Evolutionary conservation across 2,329 filamentous ascomycete species (phyloP).

Genomic region (Pseudogymnoascus sp.): DNA sequence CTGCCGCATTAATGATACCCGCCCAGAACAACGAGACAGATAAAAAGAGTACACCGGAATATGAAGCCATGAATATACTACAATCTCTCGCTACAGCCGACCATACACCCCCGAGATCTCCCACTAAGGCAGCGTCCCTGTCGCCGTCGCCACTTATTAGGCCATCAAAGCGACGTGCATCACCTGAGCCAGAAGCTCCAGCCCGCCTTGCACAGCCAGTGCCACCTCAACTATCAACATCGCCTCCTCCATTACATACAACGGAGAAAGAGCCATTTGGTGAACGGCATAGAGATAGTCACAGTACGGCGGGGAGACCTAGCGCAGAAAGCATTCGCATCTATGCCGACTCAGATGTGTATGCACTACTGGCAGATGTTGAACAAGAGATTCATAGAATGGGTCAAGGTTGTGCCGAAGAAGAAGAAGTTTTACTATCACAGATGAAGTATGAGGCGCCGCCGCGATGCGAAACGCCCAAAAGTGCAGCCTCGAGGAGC

Average conservation of each 20-base stretch:
- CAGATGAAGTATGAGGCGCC: constrained; percentile 7
- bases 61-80: neutral
- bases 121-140: constrained; percentile 36
- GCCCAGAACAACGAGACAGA: constrained; percentile 24
- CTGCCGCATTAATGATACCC: constrained; percentile 56
- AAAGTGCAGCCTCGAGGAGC: neutral
- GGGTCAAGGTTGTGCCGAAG: constrained; percentile 18
- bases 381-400: constrained; percentile 51
- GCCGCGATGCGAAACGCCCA: neutral
- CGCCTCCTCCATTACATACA: constrained; percentile 45
- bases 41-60: constrained; percentile 40
- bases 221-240: constrained; percentile 30
- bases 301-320: constrained; percentile 23
- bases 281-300: neutral
- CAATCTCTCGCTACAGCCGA: constrained; percentile 22
- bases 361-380: constrained; percentile 59
- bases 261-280: neutral
- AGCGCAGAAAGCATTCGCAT: constrained; percentile 58
- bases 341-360: constrained; percentile 62
- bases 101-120: constrained; percentile 48
- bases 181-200: constrained; percentile 13
- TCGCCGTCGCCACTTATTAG: constrained; percentile 20
- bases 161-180: constrained; percentile 1
- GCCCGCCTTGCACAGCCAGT: constrained; percentile 19
- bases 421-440: neutral